These are phyloP conservation scores for Musa balbisiana DNA, from an alignment of 202 grass and related monocot species.

Conservation along the genomic window DNA sequence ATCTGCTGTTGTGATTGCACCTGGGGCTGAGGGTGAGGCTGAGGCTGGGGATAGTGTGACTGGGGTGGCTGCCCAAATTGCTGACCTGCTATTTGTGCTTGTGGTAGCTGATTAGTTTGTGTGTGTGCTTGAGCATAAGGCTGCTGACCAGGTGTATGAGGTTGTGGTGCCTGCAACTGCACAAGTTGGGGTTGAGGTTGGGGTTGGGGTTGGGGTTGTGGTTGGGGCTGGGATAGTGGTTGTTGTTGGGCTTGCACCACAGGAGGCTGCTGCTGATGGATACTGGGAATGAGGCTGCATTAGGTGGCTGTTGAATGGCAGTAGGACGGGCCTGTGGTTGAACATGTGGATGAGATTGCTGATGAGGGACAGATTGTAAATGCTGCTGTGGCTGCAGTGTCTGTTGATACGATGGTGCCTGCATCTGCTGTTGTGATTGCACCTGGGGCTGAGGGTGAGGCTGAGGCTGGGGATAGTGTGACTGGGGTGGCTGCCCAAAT, in stretches of 20 bases:
- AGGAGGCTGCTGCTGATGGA: conserved; percentile 9
- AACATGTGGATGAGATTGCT: conserved; percentile 20
- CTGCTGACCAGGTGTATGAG: conserved; percentile 23
- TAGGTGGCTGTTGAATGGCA: conserved; percentile 15
- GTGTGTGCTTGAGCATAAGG: conserved; percentile 28
- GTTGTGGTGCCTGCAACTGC: conserved; percentile 44
- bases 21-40: conserved; percentile 1
- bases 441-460: conserved; percentile 1
- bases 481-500: conserved; percentile 40
- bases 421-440: conserved; percentile 20
- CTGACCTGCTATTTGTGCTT: conserved; percentile 38
- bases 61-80: conserved; percentile 44
- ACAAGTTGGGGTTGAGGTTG: not conserved
- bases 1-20: conserved; percentile 15
- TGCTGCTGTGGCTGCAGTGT: conserved; percentile 31
- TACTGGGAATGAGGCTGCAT: conserved; percentile 46
- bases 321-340: conserved; percentile 9
- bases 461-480: conserved; percentile 8
- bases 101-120: conserved; percentile 28
- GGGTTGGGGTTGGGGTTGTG: conserved; percentile 31
- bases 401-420: conserved; percentile 41
- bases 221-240: conserved; percentile 30
- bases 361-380: conserved; percentile 28
- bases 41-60: conserved; percentile 7
- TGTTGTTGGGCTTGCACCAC: not conserved